phyloP scores from a whole-genome alignment of 495 filamentous ascomycete genomes.

The Jackrogersella multiformis region DNA sequence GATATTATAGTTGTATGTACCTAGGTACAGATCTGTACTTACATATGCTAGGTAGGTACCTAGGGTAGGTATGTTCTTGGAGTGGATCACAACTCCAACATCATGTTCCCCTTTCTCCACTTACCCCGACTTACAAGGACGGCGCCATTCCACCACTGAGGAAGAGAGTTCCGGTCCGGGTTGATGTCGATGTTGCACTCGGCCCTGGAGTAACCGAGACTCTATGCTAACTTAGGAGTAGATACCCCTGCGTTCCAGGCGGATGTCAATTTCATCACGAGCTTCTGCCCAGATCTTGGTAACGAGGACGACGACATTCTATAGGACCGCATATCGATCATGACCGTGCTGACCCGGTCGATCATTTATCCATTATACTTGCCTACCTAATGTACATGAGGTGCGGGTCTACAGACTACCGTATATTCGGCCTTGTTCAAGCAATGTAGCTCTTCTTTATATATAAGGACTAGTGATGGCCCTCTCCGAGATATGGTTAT shows the following conservation, averaged over 20 bases:
- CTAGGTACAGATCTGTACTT: too few relatives aligned
- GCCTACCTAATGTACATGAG: conserved; percentile 6
- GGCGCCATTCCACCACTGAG: conserved; percentile 34
- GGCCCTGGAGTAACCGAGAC: conserved; percentile 30
- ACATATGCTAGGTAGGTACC: too few relatives aligned
- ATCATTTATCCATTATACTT: conserved; percentile 6
- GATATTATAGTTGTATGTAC: too few relatives aligned
- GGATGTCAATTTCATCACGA: conserved; percentile 1
- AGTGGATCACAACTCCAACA: conserved; percentile 10
- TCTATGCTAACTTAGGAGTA: conserved; percentile 9
- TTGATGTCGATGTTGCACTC: conserved; percentile 31
- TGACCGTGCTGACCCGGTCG: not conserved
- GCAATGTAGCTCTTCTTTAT: not conserved
- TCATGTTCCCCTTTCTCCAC: not conserved
- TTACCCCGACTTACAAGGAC: conserved; percentile 20
- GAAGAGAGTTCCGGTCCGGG: conserved; percentile 9
- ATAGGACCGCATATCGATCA: conserved; percentile 32
- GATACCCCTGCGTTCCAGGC: not conserved
- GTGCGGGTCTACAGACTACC: conserved; percentile 4
- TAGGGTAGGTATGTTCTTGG: too few relatives aligned
- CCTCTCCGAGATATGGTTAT: not conserved
- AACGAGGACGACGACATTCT: conserved; percentile 10
- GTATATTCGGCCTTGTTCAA: not conserved
- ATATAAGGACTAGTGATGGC: conserved; percentile 2
- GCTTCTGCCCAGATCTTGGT: conserved; percentile 29